Base-by-base conservation (phyloP, 1,139 yeast genomes). In the Insectozyma bohioensis region DNA sequence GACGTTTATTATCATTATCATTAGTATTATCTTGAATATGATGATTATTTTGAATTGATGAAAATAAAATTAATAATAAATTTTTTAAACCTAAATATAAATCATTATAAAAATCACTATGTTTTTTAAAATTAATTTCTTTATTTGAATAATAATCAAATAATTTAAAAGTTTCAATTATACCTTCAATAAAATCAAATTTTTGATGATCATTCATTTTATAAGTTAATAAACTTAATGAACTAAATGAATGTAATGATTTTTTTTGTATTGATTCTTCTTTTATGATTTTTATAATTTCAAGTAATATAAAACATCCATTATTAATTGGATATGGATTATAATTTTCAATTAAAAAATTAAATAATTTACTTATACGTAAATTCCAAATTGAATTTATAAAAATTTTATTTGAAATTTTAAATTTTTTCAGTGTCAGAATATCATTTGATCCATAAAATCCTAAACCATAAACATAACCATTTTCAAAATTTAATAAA, bases 311-410 rank as follows among this genome's bases (percentile, higher is more conserved):
- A 9, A 7, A 10, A 19, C 39, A 30, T 4, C 30, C 12, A 21
- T 34, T 12, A 5, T 17, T 16, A 7, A 16, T 15, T 20, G 21
- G 14, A 30, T 12, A 26, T n/a, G 26, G n/a, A n/a, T n/a, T 24
- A 16, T 40, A 30, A 16, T 17, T 19, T 4, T 33, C 31, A 19
- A 43, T 35, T 15, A 55, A 36, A 6, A 32, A 30, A 12, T 35
- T 25, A 2, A 47, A 37, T 12, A 45, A 26, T 12, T 43, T 34
- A 25, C 47, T 45, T 28, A 41, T 41, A 10, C 46, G 28, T 12
- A 23, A 20, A 1, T 54, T 35, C 11, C 36, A 25, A 13, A 58
- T 46, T 2, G 51, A 52, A n/a, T 39, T 36, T 3, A 35, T 29
- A 25, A 32, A 36, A 8, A 38, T 27, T 10, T 21, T 21, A 5